phyloP scores from a whole-genome alignment of 805 yeast genomes.

The Saccharomycopsis olivae region DNA sequence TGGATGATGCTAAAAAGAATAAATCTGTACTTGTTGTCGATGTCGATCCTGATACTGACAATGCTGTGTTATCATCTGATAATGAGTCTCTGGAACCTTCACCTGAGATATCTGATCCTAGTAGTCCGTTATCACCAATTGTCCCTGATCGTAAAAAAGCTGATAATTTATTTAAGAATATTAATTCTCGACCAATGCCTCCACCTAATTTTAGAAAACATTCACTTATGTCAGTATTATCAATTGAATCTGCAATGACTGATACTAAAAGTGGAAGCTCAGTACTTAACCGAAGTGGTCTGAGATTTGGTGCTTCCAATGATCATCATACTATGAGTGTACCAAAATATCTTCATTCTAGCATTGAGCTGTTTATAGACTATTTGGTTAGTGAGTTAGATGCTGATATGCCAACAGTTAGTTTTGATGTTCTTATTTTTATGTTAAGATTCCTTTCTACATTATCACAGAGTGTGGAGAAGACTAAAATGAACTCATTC shows the following conservation, averaged over 20 bases:
- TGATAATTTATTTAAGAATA: not conserved
- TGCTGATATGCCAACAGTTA: conserved; percentile 1
- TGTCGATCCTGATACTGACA: not conserved
- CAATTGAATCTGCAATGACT: conserved; percentile 4
- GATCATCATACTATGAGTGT: not conserved
- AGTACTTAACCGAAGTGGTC: no score
- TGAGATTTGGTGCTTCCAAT: not conserved
- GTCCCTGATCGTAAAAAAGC: not conserved
- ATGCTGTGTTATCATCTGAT: not conserved
- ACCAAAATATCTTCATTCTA: not conserved
- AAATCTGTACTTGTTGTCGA: not conserved
- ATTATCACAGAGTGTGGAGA: conserved; percentile 12
- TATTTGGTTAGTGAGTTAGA: conserved; percentile 1
- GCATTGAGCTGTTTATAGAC: conserved; percentile 7
- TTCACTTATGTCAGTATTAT: conserved; percentile 9
- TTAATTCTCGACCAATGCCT: conserved; percentile 4
- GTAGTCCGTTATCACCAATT: not conserved
- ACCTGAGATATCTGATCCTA: not conserved
- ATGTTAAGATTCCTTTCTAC: conserved; percentile 8
- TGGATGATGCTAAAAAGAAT: not conserved
- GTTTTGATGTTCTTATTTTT: conserved; percentile 10
- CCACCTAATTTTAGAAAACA: conserved; percentile 11
- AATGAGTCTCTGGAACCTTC: not conserved
- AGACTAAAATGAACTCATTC: conserved; percentile 28
- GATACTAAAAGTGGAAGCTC: conserved; percentile 3